A percentile compares a stretch with the other conserved stretches of the same genome.
These are phyloP conservation scores for Candida sp. DNA, from an alignment of 1,139 yeast species.

Conservation along the genomic window DNA sequence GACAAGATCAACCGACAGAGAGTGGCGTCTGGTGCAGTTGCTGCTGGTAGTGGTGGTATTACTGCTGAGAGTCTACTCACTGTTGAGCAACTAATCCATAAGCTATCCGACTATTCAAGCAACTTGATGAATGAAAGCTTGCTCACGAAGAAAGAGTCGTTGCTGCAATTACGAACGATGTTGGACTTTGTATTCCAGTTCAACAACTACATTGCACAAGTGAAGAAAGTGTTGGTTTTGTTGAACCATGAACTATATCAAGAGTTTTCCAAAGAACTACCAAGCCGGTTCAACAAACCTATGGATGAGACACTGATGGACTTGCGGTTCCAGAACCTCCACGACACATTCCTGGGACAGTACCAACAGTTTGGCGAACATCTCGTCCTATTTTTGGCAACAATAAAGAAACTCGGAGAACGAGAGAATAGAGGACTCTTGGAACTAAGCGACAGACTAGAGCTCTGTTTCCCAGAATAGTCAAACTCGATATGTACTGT, in stretches of 20 bases:
- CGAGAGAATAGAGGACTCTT: constrained; percentile 63
- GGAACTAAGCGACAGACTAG: constrained; percentile 57
- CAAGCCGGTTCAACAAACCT: constrained; percentile 39
- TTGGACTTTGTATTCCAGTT: constrained; percentile 55
- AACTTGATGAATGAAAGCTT: constrained; percentile 70
- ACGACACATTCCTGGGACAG: constrained; percentile 53
- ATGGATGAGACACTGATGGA: constrained; percentile 43
- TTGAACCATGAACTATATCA: constrained; percentile 52
- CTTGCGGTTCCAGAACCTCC: constrained; percentile 48
- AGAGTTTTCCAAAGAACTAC: constrained; percentile 40
- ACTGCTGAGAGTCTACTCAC: constrained; percentile 26
- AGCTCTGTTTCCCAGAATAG: constrained; percentile 35
- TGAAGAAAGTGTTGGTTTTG: constrained; percentile 59
- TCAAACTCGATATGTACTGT: not conserved
- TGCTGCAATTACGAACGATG: constrained; percentile 50
- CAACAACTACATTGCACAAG: constrained; percentile 56
- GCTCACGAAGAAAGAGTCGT: constrained; percentile 62
- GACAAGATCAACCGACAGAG: constrained; percentile 22
- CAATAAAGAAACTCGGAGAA: constrained; percentile 63
- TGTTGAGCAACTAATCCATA: constrained; percentile 53
- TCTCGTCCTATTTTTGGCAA: constrained; percentile 56
- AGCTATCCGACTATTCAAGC: constrained; percentile 63
- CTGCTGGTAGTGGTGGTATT: not conserved
- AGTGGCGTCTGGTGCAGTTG: not conserved
- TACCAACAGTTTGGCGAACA: constrained; percentile 59